Evolutionary conservation across 331 rosid genomes (phyloP).

Genomic region (Quercus phellos): DNA sequence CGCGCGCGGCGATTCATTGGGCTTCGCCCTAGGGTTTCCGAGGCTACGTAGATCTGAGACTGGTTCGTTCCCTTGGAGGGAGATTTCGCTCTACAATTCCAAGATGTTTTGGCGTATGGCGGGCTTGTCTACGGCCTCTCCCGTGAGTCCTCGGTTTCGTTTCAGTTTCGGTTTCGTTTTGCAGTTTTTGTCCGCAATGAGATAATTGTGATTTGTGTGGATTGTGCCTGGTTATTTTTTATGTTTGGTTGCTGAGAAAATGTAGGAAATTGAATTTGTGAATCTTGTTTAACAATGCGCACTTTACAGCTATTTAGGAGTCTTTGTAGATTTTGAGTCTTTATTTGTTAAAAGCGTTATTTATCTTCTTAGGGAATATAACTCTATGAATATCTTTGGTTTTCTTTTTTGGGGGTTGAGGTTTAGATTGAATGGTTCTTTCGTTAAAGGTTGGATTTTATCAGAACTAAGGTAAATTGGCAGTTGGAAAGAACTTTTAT

Average conservation of each 20-base stretch:
- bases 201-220: background rate
- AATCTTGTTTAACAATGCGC: background rate
- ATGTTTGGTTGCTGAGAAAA: constrained; percentile 22
- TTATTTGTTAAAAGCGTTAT: no score
- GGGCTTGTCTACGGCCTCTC: constrained; percentile 94
- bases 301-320: background rate
- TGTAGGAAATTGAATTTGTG: constrained; percentile 21
- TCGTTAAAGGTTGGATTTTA: background rate
- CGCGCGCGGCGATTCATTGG: constrained; percentile 13
- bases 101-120: constrained; percentile 99
- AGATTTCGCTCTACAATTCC: constrained; percentile 28
- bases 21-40: constrained; percentile 58
- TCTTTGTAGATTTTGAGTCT: background rate
- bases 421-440: background rate
- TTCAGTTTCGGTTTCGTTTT: background rate
- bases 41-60: constrained; percentile 59
- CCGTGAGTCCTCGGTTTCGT: constrained; percentile 56
- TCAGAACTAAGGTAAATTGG: background rate
- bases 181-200: constrained; percentile 1
- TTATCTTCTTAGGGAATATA: no score
- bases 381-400: no score
- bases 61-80: constrained; percentile 10
- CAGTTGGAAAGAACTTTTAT: background rate
- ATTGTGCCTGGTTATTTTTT: constrained; percentile 18
- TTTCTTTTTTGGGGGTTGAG: background rate